Conservation (phyloP, 306 rosid genomes). For the Argentina anserina region DNA sequence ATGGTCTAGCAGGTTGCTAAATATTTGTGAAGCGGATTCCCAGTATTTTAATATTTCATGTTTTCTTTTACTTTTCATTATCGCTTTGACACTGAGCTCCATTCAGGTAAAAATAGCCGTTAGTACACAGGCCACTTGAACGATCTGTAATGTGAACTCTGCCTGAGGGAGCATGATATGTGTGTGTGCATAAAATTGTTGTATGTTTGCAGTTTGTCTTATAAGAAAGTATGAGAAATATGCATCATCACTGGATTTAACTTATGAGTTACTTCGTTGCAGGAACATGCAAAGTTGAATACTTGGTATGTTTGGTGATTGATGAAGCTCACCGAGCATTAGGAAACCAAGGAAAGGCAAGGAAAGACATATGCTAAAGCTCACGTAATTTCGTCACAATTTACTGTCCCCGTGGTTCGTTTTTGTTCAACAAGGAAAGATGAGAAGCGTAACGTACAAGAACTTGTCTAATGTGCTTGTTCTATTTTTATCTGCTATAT, state of each 20-base stretch:
- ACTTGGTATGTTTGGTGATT: slow-evolving; percentile 87
- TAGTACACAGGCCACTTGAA: neutral
- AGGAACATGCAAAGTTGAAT: slow-evolving; percentile 73
- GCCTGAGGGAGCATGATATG: neutral
- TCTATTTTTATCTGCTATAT: too few relatives aligned
- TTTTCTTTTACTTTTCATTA: neutral
- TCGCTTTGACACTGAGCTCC: neutral
- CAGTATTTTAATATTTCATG: too few relatives aligned
- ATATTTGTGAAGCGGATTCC: too few relatives aligned
- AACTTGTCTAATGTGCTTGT: too few relatives aligned
- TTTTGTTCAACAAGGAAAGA: too few relatives aligned
- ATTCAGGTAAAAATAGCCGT: neutral
- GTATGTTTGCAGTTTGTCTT: neutral
- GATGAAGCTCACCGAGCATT: slow-evolving; percentile 98
- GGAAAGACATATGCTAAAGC: too few relatives aligned
- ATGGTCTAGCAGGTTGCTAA: neutral
- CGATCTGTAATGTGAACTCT: neutral
- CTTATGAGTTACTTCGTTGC: slow-evolving; percentile 27
- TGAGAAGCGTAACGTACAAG: too few relatives aligned
- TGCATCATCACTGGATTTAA: slow-evolving; percentile 12
- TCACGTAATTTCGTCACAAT: too few relatives aligned
- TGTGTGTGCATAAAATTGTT: neutral
- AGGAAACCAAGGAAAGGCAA: too few relatives aligned
- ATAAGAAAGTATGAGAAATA: slow-evolving; percentile 10
- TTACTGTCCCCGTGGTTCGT: too few relatives aligned